Conservation (phyloP, 169 alveolate genomes). For the Cryptosporidium viatorum region DNA sequence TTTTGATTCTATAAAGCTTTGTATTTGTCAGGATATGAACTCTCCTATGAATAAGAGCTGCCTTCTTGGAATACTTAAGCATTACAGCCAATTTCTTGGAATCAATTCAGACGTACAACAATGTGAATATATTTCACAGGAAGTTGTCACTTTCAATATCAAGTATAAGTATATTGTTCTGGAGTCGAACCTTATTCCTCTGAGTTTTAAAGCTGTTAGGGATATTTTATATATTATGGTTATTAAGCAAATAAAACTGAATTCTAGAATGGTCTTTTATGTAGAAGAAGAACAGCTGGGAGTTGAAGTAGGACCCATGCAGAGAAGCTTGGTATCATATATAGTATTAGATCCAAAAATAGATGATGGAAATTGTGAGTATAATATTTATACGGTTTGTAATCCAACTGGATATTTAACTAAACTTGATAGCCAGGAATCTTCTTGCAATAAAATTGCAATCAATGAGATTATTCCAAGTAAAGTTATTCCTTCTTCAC, state of each 20-base stretch:
- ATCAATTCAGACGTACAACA: not conserved
- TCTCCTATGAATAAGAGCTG: constrained; percentile 12
- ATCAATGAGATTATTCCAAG: not conserved
- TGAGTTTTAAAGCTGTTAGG: constrained; percentile 26
- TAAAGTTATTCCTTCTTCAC: not conserved
- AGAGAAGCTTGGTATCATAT: not conserved
- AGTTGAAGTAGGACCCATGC: not conserved
- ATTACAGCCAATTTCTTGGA: constrained; percentile 15
- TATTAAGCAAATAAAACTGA: not conserved
- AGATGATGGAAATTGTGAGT: not conserved
- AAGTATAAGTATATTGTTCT: constrained; percentile 21
- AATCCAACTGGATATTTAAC: constrained; percentile 13
- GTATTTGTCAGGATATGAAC: constrained; percentile 38
- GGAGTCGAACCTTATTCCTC: constrained; percentile 30
- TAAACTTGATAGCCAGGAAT: not conserved
- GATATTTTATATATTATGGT: constrained; percentile 6
- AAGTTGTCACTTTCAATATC: not conserved
- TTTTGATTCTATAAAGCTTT: constrained; percentile 7
- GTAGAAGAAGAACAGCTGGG: not conserved
- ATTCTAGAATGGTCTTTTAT: constrained; percentile 14
- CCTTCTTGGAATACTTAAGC: not conserved
- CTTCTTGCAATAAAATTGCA: not conserved
- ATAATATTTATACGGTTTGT: constrained; percentile 1
- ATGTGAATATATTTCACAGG: not conserved
- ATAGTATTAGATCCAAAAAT: constrained; percentile 17